Evolutionary conservation across 129 eudicot genomes (phyloP).

Genomic region (Tanacetum coccineum): DNA sequence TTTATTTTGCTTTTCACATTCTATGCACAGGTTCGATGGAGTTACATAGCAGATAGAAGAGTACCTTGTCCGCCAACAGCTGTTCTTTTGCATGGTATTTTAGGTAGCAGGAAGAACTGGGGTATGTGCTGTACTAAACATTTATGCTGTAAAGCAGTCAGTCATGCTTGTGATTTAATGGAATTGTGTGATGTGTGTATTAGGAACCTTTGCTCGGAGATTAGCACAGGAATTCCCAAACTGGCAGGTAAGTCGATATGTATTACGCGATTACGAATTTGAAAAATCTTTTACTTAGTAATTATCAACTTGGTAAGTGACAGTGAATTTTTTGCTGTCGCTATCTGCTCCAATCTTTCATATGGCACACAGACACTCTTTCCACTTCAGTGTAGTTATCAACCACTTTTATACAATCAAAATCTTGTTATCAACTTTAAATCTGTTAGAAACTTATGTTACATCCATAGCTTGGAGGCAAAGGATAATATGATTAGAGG

Average conservation of each 20-base stretch:
- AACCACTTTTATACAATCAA: too few species aligned
- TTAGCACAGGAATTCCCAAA: slow-evolving; percentile 83
- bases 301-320: background rate
- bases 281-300: background rate
- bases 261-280: slow-evolving; percentile 4
- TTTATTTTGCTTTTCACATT: slow-evolving; percentile 22
- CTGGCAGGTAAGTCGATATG: slow-evolving; percentile 69
- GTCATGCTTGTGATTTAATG: slow-evolving; percentile 9
- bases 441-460: too few species aligned
- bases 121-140: slow-evolving; percentile 41
- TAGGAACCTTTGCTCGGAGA: slow-evolving; percentile 93
- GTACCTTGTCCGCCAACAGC: slow-evolving; percentile 87
- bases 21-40: slow-evolving; percentile 77
- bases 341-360: too few species aligned
- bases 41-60: slow-evolving; percentile 70
- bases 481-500: too few species aligned
- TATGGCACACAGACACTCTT: too few species aligned
- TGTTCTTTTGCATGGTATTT: slow-evolving; percentile 89
- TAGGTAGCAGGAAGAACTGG: slow-evolving; percentile 98
- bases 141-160: slow-evolving; percentile 12
- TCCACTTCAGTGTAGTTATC: too few species aligned
- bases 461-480: too few species aligned
- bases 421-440: too few species aligned
- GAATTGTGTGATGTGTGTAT: slow-evolving; percentile 15
- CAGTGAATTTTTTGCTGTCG: background rate